Evolutionary conservation across 2,329 filamentous ascomycete species (phyloP).

Genomic region (Oidium heveae): DNA sequence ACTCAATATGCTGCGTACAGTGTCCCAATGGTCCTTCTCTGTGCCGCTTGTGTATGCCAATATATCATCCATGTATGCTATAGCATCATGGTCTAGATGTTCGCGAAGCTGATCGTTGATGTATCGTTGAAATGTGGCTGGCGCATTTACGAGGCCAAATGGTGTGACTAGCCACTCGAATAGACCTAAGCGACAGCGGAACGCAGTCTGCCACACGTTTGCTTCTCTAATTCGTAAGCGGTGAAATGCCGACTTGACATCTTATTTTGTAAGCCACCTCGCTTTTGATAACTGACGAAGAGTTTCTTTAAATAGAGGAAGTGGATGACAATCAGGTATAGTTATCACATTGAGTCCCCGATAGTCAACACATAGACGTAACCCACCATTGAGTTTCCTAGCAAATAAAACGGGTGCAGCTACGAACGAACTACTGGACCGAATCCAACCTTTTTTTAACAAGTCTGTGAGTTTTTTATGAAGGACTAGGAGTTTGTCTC

Average conservation of each 20-base stretch:
- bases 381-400: neutral
- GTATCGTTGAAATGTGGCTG: too few species aligned
- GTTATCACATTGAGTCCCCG: neutral
- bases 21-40: too few species aligned
- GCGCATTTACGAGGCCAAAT: slow-evolving; percentile 1
- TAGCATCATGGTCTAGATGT: too few species aligned
- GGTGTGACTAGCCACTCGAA: neutral
- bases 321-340: neutral
- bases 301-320: neutral
- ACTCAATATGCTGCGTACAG: too few species aligned
- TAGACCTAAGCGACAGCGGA: neutral
- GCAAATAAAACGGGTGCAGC: neutral
- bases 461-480: neutral
- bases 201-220: neutral
- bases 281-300: neutral
- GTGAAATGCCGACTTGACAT: neutral
- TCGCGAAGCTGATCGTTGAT: too few species aligned
- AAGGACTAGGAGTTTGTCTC: neutral
- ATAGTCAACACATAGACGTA: neutral
- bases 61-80: too few species aligned
- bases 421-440: neutral
- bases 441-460: neutral
- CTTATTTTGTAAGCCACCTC: neutral
- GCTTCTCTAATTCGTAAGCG: neutral
- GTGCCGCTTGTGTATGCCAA: too few species aligned